phyloP scores from a whole-genome alignment of 805 yeast species.

The Jamesozyma rosinii region DNA sequence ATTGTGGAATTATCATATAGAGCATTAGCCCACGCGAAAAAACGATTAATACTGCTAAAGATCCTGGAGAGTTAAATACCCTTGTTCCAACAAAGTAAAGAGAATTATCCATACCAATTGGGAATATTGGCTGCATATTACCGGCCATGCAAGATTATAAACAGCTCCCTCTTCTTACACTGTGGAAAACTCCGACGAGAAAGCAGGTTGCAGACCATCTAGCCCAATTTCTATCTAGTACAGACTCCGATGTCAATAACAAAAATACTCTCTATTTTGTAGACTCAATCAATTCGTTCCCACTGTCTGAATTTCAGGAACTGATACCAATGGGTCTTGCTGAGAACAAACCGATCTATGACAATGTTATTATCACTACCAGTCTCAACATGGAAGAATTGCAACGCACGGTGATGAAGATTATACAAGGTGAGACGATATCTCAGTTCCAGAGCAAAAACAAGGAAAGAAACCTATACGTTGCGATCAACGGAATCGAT shows the following conservation, averaged over 20 bases:
- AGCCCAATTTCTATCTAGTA: neutral
- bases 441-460: neutral
- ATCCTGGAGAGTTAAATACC: no score
- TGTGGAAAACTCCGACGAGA: constrained; percentile 1
- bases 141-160: neutral
- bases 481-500: constrained; percentile 20
- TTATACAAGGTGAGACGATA: neutral
- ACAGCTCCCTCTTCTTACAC: neutral
- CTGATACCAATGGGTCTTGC: constrained; percentile 9
- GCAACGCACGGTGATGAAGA: constrained; percentile 5
- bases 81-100: no score
- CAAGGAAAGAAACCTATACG: constrained; percentile 1
- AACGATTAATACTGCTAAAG: no score
- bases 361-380: constrained; percentile 21
- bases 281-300: constrained; percentile 28
- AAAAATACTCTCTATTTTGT: constrained; percentile 17
- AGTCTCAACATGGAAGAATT: constrained; percentile 24
- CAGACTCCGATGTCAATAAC: neutral
- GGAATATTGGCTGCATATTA: no score
- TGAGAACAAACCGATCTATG: constrained; percentile 15
- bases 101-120: no score
- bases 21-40: no score
- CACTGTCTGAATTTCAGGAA: constrained; percentile 19
- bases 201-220: neutral
- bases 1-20: no score